Evolutionary conservation across 177 flowering plant genomes (phyloP).

Genomic region (Vitis hybrid): DNA sequence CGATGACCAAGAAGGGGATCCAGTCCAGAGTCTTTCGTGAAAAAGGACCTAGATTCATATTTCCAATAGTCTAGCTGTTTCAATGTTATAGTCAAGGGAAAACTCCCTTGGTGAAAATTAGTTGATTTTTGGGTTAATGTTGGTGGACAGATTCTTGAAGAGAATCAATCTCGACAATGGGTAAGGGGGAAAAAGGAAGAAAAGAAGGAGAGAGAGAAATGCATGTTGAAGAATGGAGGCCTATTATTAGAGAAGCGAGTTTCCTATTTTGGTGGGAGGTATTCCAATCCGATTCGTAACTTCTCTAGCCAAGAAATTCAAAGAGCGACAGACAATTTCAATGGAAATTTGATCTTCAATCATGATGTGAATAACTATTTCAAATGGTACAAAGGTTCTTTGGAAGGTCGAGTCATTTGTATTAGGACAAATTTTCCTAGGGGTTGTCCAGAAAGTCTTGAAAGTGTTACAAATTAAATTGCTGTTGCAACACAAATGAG

Average conservation of each 20-base stretch:
- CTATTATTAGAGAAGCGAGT: neutral
- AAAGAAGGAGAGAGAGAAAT: too few species aligned
- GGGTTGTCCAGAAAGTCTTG: too few species aligned
- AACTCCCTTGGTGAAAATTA: too few species aligned
- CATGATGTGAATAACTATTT: too few species aligned
- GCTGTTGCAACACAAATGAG: neutral
- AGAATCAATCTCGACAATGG: too few species aligned
- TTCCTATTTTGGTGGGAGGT: neutral
- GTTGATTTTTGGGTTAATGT: too few species aligned
- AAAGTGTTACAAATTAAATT: slow-evolving; percentile 3
- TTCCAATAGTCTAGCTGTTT: too few species aligned
- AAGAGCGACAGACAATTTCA: slow-evolving; percentile 11
- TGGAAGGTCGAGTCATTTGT: neutral
- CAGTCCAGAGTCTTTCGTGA: too few species aligned
- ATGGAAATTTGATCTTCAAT: neutral
- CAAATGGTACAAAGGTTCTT: neutral
- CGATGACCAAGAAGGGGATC: too few species aligned
- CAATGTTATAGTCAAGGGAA: too few species aligned
- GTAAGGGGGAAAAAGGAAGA: too few species aligned
- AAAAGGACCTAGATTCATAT: too few species aligned
- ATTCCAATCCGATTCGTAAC: slow-evolving; percentile 5
- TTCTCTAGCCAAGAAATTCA: slow-evolving; percentile 9
- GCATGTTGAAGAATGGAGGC: neutral
- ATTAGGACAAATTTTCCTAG: neutral
- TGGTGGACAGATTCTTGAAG: neutral